Conservation (phyloP, 495 filamentous ascomycete species). For the Pyronema domesticum region DNA sequence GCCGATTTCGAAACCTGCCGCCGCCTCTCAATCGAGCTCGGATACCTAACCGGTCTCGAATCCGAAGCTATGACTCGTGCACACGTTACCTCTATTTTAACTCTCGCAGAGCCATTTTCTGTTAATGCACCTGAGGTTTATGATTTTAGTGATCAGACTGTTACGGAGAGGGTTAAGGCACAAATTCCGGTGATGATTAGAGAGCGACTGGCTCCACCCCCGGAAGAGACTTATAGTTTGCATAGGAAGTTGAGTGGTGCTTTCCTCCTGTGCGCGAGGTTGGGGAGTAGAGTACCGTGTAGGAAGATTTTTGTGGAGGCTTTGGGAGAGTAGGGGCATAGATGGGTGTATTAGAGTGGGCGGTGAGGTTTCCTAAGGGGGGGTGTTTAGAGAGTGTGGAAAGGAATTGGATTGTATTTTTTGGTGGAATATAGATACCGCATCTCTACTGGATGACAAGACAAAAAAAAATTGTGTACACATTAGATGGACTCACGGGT, state of each 20-base stretch:
- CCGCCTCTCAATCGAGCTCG: conserved; percentile 57
- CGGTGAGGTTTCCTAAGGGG: too few species aligned
- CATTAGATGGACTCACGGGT: too few species aligned
- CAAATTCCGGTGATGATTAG: conserved; percentile 84
- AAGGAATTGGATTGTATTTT: too few species aligned
- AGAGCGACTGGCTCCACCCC: conserved; percentile 74
- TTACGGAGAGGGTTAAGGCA: conserved; percentile 72
- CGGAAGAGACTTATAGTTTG: conserved; percentile 93
- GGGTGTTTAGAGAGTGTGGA: too few species aligned
- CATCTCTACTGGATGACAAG: too few species aligned
- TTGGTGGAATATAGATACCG: too few species aligned
- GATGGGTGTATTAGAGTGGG: too few species aligned
- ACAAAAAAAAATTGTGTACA: too few species aligned
- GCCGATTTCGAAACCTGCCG: conserved; percentile 44
- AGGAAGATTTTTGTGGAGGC: conserved; percentile 61
- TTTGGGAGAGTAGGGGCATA: conserved; percentile 1
- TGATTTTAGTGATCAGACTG: conserved; percentile 84
- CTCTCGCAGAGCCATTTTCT: conserved; percentile 81
- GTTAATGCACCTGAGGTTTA: conserved; percentile 61
- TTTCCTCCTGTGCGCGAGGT: conserved; percentile 72
- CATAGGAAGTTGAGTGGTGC: conserved; percentile 93
- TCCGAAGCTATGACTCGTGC: conserved; percentile 67
- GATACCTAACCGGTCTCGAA: conserved; percentile 85
- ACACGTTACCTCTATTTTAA: conserved; percentile 62
- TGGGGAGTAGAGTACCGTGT: conserved; percentile 69